A percentile compares a stretch with the other conserved stretches of the same genome.
Evolutionary conservation across 2,329 filamentous ascomycete genomes (phyloP).

Genomic region (Pseudocercospora crystallina): DNA sequence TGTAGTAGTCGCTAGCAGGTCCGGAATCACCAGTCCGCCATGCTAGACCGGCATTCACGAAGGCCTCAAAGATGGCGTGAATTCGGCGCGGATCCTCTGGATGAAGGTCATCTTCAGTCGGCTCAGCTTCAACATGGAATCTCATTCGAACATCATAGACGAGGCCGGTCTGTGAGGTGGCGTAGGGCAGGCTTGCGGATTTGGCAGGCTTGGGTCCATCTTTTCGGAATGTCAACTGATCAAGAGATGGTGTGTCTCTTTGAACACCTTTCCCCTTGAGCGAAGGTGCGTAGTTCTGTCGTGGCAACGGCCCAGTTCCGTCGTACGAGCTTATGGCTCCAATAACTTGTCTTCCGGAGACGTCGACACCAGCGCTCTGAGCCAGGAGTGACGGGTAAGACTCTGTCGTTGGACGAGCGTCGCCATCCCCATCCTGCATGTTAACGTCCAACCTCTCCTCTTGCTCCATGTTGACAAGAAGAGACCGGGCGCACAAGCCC

Average conservation of each 20-base stretch:
- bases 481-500: not conserved
- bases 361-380: constrained; percentile 8
- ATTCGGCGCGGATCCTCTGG: constrained; percentile 93
- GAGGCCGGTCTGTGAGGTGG: constrained; percentile 44
- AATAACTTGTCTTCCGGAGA: constrained; percentile 10
- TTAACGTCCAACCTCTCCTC: constrained; percentile 23
- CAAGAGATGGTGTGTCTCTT: constrained; percentile 14
- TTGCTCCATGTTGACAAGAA: constrained; percentile 14
- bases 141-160: constrained; percentile 93
- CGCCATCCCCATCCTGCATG: constrained; percentile 30
- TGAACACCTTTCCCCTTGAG: constrained; percentile 27
- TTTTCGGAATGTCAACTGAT: constrained; percentile 23
- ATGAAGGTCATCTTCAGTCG: constrained; percentile 67
- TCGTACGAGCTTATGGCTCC: not conserved
- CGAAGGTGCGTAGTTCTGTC: constrained; percentile 8
- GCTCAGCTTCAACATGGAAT: constrained; percentile 74
- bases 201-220: constrained; percentile 34
- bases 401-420: constrained; percentile 22
- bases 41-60: constrained; percentile 74
- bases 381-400: constrained; percentile 12
- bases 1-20: constrained; percentile 52
- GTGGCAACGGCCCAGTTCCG: constrained; percentile 5
- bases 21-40: constrained; percentile 39
- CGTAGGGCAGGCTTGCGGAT: constrained; percentile 39
- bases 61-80: constrained; percentile 85